Base-by-base conservation (phyloP, 2,329 filamentous ascomycete genomes). In the Drechslerella stenobrocha region DNA sequence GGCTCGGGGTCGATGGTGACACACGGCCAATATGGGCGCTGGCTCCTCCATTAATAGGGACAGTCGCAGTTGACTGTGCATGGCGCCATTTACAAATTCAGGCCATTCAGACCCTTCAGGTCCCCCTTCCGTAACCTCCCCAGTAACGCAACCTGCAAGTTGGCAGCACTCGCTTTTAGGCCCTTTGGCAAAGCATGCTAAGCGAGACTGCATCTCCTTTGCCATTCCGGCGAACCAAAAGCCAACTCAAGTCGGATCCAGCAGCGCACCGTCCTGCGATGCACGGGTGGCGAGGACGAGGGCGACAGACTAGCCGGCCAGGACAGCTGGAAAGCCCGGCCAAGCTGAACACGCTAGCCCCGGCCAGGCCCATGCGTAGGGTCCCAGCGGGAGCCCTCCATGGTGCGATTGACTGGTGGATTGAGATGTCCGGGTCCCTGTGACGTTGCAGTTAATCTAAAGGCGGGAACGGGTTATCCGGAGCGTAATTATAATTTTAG, bases 31-130 rank as follows among this genome's bases (percentile, higher is more conserved):
- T 30, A 30, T 30, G 5, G 28, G 52, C 52, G 24, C 42, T n/a
- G n/a, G n/a, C 52, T 59, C 42, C 61, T 40, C 52, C 18, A 5
- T 18, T 20, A 18, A n/a, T 37, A 37, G 34, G 34, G 37, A 42
- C 37, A 42, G 37, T 42, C 37, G 37, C 37, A 42, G 37, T 42
- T 42, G 37, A 18, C 7, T 18, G 37, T 42, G 13, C 61, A 59
- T 66, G 61, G 61, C 61, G 61, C 61, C 52, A 66, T 66, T n/a
- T n/a, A n/a, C n/a, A n/a, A n/a, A n/a, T n/a, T 55, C 57, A 48
- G 24, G 34, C 22, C 30, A 20, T 42, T 18, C 37, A 18, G 3
- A 2, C 37, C 13, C 37, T 30, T 30, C 28, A 11, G 28, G 37
- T 42, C 15, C n/a, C n/a, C n/a, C n/a, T n/a, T n/a, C n/a, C n/a